A percentile compares a stretch with the other conserved stretches of the same genome.
Conservation (phyloP, 2,329 filamentous ascomycete species). For the Colletotrichum ledebouriae region DNA sequence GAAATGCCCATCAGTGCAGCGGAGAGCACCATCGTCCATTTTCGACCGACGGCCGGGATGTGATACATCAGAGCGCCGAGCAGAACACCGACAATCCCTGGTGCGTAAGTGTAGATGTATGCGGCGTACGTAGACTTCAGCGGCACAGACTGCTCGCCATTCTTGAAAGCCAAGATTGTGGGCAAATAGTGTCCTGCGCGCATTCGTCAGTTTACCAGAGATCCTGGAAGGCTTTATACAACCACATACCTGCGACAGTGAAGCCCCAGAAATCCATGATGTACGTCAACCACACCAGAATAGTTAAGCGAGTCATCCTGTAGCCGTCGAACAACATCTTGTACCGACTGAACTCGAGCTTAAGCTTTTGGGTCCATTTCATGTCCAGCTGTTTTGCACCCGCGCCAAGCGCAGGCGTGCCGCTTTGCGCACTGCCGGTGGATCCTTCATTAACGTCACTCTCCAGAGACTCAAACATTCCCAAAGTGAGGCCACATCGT, state of each 20-base stretch:
- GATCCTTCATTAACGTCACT: conserved; percentile 42
- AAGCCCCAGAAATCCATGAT: conserved; percentile 57
- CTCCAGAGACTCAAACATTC: conserved; percentile 38
- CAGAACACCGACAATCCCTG: conserved; percentile 64
- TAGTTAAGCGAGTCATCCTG: conserved; percentile 52
- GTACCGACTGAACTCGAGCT: conserved; percentile 45
- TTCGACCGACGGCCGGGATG: conserved; percentile 51
- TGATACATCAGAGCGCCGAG: conserved; percentile 62
- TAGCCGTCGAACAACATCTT: conserved; percentile 51
- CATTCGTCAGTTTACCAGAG: neutral
- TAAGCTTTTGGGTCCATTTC: conserved; percentile 30
- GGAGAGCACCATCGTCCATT: conserved; percentile 48
- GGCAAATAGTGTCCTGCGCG: conserved; percentile 58
- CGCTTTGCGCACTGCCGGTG: conserved; percentile 41
- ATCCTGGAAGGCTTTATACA: too few species aligned
- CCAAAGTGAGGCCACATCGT: conserved; percentile 25
- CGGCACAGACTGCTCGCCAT: conserved; percentile 58
- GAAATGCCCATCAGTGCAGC: conserved; percentile 46
- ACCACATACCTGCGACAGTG: conserved; percentile 52
- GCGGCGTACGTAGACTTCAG: conserved; percentile 63
- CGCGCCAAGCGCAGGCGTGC: conserved; percentile 33
- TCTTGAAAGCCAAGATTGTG: conserved; percentile 64
- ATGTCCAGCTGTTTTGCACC: conserved; percentile 41
- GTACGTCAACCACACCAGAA: conserved; percentile 54
- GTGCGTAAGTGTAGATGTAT: conserved; percentile 68